Evolutionary conservation across 306 rosid species (phyloP), one percentile per base, ranked within the genome.

Genomic region (Canavalia gladiata): DNA sequence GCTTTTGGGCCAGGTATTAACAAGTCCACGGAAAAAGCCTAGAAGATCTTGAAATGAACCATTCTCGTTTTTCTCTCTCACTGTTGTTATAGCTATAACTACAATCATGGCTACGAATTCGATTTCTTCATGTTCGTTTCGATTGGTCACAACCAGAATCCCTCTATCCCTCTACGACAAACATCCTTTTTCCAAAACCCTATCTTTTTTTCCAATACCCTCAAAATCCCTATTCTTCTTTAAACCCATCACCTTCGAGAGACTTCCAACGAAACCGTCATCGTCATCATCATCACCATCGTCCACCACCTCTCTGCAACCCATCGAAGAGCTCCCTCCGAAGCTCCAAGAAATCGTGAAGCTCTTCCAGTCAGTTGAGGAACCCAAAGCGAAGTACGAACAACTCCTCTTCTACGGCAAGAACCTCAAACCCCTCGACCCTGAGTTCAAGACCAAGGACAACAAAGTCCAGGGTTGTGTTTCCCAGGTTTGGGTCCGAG

Each of bases 401-500:
- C 97, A 93, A 56, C 96, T 96, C n/a, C 68, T 96, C 72, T 92
- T 91, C 91, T 96, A 93, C 62, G 99, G 97, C 7, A 90, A 88
- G 56, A 93, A 88, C 70, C 98, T 96, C 72, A 88, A 89, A 84
- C 92, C 99, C 67, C 94, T 96, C 35, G 92, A 90, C 5, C 1
- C 86, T 52, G 84, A 79, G 0, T 93, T 88, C 87, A 96, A 93
- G 71, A 96, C 87, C 54, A 83, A 76, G 69, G 84, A 88, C 4
- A 96, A 96, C 81, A 96, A 93, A 77, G 99, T 96, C 64, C 87
- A 92, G 74, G 99, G 99, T 3, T 96, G 99, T 60, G 99, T 96
- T 66, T 96, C 99, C 1, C 99, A 96, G 92, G 99, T 96, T 31
- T 96, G 99, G 99, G 99, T 96, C 51, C 89, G 97, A 70, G 97